phyloP scores from a whole-genome alignment of 2,329 filamentous ascomycete species.

The Apiospora phragmitis region DNA sequence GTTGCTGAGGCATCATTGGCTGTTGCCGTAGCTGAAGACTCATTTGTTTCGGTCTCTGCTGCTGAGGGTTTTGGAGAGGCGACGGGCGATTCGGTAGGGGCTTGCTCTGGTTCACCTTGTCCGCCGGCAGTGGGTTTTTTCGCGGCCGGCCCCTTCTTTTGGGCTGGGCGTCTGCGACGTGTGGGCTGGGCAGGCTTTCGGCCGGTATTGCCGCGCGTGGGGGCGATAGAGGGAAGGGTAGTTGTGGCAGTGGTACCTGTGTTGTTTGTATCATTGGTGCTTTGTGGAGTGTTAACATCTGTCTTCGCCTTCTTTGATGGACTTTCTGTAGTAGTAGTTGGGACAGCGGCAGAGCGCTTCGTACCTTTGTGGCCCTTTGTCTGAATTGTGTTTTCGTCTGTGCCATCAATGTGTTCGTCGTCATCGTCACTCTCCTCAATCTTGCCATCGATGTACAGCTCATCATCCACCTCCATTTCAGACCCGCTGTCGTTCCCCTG shows the following conservation, averaged over 20 bases:
- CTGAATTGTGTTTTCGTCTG: conserved; percentile 10
- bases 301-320: conserved; percentile 18
- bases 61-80: conserved; percentile 7
- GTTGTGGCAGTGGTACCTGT: background rate
- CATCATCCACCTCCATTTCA: conserved; percentile 28
- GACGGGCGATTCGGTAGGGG: background rate
- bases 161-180: background rate
- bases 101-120: background rate
- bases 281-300: conserved; percentile 24
- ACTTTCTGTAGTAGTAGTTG: conserved; percentile 3
- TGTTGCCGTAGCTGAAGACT: conserved; percentile 20
- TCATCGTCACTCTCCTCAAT: conserved; percentile 23
- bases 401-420: conserved; percentile 14
- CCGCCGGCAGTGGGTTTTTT: background rate
- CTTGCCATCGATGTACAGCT: conserved; percentile 28
- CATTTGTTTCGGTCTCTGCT: conserved; percentile 17
- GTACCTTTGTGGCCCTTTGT: conserved; percentile 25
- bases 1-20: conserved; percentile 9
- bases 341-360: conserved; percentile 19
- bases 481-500: conserved; percentile 26
- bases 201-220: conserved; percentile 11
- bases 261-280: conserved; percentile 9
- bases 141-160: conserved; percentile 12
- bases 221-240: background rate
- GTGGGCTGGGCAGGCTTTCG: background rate